These are phyloP conservation scores for Coelastrella sp. DNA, from an alignment of 139 green algal species.

Conservation along the genomic window DNA sequence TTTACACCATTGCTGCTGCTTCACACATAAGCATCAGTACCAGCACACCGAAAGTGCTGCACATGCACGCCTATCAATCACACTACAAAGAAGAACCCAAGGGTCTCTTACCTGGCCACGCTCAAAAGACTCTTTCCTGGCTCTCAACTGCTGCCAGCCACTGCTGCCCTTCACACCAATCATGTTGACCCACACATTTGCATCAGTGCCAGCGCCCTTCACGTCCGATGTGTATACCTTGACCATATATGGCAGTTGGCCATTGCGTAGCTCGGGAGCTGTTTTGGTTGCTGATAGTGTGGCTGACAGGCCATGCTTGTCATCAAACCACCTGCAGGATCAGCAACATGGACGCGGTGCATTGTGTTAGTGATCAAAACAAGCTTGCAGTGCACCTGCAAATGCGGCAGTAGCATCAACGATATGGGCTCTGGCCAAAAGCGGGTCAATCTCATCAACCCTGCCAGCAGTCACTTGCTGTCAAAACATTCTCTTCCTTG, in stretches of 20 bases:
- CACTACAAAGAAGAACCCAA: not conserved
- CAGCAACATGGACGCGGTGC: not conserved
- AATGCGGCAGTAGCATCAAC: too few relatives aligned
- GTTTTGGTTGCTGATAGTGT: not conserved
- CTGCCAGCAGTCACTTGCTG: too few relatives aligned
- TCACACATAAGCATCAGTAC: not conserved
- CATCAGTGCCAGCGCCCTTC: conserved; percentile 73
- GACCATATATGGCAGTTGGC: conserved; percentile 48
- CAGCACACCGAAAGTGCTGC: not conserved
- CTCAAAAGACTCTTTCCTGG: conserved; percentile 66
- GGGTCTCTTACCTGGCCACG: conserved; percentile 33
- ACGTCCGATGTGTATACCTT: conserved; percentile 65
- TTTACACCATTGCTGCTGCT: not conserved
- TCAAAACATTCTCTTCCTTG: too few relatives aligned
- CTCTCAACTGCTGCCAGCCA: conserved; percentile 51
- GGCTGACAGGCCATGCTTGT: not conserved
- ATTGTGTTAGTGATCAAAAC: too few relatives aligned
- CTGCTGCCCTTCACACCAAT: conserved; percentile 55
- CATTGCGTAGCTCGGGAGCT: not conserved
- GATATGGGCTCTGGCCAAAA: too few relatives aligned
- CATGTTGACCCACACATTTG: conserved; percentile 66
- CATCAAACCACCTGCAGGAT: conserved; percentile 34
- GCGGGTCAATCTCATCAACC: too few relatives aligned
- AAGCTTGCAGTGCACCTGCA: too few relatives aligned
- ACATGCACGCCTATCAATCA: too few relatives aligned